Evolutionary conservation across 2,329 filamentous ascomycete genomes (phyloP).

Genomic region (Xylariomycetidae sp.): DNA sequence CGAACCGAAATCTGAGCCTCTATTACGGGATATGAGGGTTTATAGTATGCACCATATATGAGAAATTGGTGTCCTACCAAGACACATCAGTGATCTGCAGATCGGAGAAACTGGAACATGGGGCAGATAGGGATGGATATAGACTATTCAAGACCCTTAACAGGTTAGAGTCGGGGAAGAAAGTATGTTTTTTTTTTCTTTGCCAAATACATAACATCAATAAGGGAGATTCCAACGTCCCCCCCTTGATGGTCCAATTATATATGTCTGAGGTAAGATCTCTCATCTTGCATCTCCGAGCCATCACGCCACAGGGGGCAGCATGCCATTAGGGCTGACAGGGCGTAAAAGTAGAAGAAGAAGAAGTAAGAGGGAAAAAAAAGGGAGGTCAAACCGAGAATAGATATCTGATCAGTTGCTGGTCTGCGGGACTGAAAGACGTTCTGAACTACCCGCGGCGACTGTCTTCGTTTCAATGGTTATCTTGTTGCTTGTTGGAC

Average conservation of each 20-base stretch:
- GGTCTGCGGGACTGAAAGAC: no score
- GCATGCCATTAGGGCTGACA: constrained; percentile 22
- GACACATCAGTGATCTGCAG: constrained; percentile 14
- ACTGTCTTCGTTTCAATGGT: not conserved
- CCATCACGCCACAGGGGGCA: constrained; percentile 18
- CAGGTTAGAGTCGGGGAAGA: no score
- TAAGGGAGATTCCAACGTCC: constrained; percentile 24
- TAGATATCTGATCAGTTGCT: no score
- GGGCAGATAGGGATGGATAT: constrained; percentile 23
- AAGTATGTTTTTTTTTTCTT: no score
- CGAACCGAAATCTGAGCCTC: constrained; percentile 12
- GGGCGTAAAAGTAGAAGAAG: no score
- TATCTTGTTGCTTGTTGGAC: constrained; percentile 1
- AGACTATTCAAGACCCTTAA: no score
- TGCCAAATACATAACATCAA: constrained; percentile 27
- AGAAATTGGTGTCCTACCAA: constrained; percentile 12
- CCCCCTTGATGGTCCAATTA: constrained; percentile 10
- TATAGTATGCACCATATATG: constrained; percentile 17
- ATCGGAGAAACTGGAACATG: constrained; percentile 16
- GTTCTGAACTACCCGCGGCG: no score
- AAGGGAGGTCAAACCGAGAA: no score
- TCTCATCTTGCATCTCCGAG: constrained; percentile 17
- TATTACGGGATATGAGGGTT: constrained; percentile 20
- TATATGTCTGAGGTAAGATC: constrained; percentile 19
- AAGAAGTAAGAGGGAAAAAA: constrained; percentile 5